Base-by-base conservation (phyloP, 2,329 filamentous ascomycete species). In the Alternaria alternata region DNA sequence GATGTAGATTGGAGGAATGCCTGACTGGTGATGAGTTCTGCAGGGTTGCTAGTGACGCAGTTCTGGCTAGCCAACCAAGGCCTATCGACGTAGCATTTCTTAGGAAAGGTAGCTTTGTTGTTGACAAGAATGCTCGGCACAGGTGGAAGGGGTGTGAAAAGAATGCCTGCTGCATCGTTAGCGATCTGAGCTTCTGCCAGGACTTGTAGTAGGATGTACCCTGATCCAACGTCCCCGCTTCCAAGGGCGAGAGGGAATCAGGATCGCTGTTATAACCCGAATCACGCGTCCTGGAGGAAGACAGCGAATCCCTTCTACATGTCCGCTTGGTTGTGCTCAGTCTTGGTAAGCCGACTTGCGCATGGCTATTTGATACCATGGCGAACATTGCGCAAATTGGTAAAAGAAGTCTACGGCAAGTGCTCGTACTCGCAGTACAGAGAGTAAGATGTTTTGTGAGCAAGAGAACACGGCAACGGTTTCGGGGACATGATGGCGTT, bases 231-330 rank as follows among this genome's bases (percentile, higher is more conserved):
- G 42, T 54, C 14, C 51, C 46, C 42, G 67, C 59, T 20, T 74
- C 71, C 20, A 72, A 59, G 8, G 71, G 71, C 11, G 71, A 75
- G 39, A 71, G 58, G 42, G 69, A 67, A 28, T 75, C 72, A 7
- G 64, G 64, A 30, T 75, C 70, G 57, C 72, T 74, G 39, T 65
- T 72, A 56, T 75, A 75, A 7, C 73, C 73, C n/a, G 73, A 75
- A 49, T 75, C 73, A 8, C 66, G 58, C 8, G 73, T 74, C 44
- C 64, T 67, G 5, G 67, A 69, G 4, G 71, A 74, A 11, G 66
- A 71, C 24, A 74, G 51, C 34, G 68, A 73, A 51, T 74, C 73
- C 53, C 72, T 63, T 43, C 73, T 64, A 38, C 54, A 44, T 34
- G 51, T 26, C 30, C 67, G 63, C 24, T 70, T 67, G 24, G 57